Evolutionary conservation across 2,329 filamentous ascomycete genomes (phyloP).

Genomic region (Colletotrichum cuscutae): DNA sequence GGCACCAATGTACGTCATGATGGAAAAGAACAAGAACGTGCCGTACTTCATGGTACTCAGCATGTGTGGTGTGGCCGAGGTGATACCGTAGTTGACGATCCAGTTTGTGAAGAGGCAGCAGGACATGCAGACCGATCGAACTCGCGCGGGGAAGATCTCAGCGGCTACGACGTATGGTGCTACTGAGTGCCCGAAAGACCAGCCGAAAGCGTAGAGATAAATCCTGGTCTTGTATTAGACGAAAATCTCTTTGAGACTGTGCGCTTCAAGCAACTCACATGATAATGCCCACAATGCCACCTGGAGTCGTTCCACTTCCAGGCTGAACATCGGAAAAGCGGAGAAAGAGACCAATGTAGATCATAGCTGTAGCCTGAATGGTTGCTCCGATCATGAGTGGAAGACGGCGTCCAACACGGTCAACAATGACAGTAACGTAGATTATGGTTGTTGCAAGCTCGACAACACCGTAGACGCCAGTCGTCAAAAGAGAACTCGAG

Average conservation of each 20-base stretch:
- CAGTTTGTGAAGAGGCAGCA: constrained; percentile 42
- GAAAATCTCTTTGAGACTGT: no score
- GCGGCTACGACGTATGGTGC: constrained; percentile 39
- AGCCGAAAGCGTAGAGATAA: constrained; percentile 44
- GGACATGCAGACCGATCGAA: constrained; percentile 42
- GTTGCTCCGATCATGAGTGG: constrained; percentile 40
- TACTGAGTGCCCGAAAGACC: constrained; percentile 39
- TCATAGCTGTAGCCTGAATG: constrained; percentile 39
- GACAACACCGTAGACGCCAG: constrained; percentile 44
- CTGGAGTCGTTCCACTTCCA: constrained; percentile 46
- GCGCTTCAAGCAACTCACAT: constrained; percentile 31
- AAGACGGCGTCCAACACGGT: constrained; percentile 42
- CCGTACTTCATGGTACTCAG: constrained; percentile 32
- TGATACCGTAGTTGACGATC: constrained; percentile 45
- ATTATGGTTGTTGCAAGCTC: constrained; percentile 39
- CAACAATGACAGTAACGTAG: constrained; percentile 44
- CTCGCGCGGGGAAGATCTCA: constrained; percentile 44
- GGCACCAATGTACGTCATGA: constrained; percentile 19
- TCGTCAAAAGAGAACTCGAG: constrained; percentile 47
- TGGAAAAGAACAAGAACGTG: constrained; percentile 33
- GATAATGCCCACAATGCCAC: constrained; percentile 52
- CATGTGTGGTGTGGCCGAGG: constrained; percentile 41
- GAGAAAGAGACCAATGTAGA: constrained; percentile 46
- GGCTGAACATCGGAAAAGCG: constrained; percentile 45
- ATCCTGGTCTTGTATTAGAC: constrained; percentile 37